Evolutionary conservation across 768 basidiomycete species (phyloP).

Genomic region (Artomyces pyxidatus): DNA sequence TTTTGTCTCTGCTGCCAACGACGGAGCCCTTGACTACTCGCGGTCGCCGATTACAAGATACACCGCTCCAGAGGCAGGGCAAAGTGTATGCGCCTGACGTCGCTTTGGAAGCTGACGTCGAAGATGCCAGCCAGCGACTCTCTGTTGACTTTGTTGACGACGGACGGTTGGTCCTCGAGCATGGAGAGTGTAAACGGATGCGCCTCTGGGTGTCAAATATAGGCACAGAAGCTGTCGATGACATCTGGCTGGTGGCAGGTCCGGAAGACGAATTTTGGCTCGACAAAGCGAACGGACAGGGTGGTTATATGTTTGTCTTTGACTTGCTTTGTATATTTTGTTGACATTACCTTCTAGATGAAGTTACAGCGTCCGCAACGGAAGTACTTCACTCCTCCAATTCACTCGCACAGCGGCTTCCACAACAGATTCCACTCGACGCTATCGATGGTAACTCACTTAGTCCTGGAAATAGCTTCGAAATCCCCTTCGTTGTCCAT

Average conservation of each 20-base stretch:
- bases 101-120: conserved; percentile 51
- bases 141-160: conserved; percentile 48
- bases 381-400: conserved; percentile 45
- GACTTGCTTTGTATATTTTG: not conserved
- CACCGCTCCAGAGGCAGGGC: conserved; percentile 56
- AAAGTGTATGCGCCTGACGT: conserved; percentile 69
- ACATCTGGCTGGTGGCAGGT: conserved; percentile 64
- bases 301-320: conserved; percentile 13
- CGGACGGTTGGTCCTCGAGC: conserved; percentile 41
- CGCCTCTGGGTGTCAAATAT: conserved; percentile 57
- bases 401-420: conserved; percentile 38
- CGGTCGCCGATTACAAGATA: conserved; percentile 73
- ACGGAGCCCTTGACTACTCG: conserved; percentile 58
- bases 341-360: not conserved
- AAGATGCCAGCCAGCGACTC: conserved; percentile 58
- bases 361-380: conserved; percentile 11
- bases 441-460: conserved; percentile 23
- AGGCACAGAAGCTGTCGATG: conserved; percentile 50
- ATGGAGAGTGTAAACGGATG: conserved; percentile 60
- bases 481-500: conserved; percentile 48
- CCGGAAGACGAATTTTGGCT: conserved; percentile 60
- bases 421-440: conserved; percentile 37
- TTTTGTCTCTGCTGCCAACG: conserved; percentile 64
- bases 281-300: conserved; percentile 18
- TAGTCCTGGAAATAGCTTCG: conserved; percentile 39